A percentile compares a stretch with the other conserved stretches of the same genome.
Evolutionary conservation across 2,329 filamentous ascomycete genomes (phyloP).

Genomic region (Amauroascus verrucosus): DNA sequence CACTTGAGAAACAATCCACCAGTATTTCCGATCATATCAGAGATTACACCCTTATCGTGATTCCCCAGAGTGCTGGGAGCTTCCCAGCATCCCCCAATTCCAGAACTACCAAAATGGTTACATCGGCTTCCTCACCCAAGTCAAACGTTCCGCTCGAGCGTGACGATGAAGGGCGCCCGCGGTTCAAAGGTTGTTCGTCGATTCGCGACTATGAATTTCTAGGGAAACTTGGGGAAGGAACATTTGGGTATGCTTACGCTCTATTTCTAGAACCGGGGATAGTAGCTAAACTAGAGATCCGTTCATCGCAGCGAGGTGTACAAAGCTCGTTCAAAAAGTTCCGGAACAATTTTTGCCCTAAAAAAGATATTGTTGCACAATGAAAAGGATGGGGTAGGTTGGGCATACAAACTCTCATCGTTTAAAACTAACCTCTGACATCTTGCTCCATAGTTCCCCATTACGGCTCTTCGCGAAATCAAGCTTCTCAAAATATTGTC

Average conservation of each 20-base stretch:
- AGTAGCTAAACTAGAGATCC: constrained; percentile 14
- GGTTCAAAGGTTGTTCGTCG: constrained; percentile 70
- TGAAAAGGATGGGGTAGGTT: constrained; percentile 81
- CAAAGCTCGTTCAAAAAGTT: constrained; percentile 68
- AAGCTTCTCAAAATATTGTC: constrained; percentile 93
- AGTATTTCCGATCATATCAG: too few relatives aligned
- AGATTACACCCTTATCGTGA: not conserved
- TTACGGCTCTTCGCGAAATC: constrained; percentile 92
- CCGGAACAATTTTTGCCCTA: constrained; percentile 66
- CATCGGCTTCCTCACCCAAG: constrained; percentile 20
- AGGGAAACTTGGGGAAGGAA: constrained; percentile 72
- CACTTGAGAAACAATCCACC: too few relatives aligned
- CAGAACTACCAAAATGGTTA: constrained; percentile 23
- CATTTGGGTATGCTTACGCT: constrained; percentile 60
- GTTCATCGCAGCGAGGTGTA: constrained; percentile 61
- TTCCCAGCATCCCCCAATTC: not conserved
- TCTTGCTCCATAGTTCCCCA: constrained; percentile 62
- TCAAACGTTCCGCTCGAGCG: constrained; percentile 37
- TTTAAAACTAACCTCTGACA: not conserved
- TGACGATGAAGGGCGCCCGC: constrained; percentile 39
- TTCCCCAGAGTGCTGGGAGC: not conserved
- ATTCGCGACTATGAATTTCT: constrained; percentile 35
- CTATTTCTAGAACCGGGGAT: not conserved
- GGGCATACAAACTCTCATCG: not conserved
- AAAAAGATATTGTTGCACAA: constrained; percentile 99